phyloP scores from a whole-genome alignment of 352 stramenopile species.

The Hyaloperonospora brassicae region DNA sequence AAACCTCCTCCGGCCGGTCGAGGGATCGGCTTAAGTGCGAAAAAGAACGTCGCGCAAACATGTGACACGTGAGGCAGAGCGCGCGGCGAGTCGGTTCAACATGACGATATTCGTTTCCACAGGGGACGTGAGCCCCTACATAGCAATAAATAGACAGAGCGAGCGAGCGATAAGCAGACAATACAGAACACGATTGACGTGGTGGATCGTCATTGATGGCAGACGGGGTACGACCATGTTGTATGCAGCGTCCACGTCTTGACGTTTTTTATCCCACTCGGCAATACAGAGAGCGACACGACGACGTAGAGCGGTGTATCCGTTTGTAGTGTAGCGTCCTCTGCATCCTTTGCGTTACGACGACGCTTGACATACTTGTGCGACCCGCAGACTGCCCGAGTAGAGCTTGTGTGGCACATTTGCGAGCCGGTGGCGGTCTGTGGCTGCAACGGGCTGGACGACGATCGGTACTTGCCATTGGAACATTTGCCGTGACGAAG shows the following conservation, averaged over 20 bases:
- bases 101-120: constrained; percentile 1
- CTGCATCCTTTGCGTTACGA: constrained; percentile 1
- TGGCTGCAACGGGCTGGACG: constrained; percentile 25
- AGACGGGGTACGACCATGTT: no score
- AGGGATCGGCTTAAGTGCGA: no score
- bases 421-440: constrained; percentile 31
- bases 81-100: constrained; percentile 9
- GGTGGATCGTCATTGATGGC: no score
- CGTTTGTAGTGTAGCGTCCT: constrained; percentile 2
- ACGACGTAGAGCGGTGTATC: not conserved
- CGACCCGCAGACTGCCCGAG: constrained; percentile 31
- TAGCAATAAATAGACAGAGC: no score
- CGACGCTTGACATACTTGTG: constrained; percentile 11
- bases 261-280: no score
- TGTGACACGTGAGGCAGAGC: constrained; percentile 14
- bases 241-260: no score
- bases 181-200: not conserved
- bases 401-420: constrained; percentile 56
- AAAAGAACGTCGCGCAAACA: constrained; percentile 1
- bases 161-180: not conserved
- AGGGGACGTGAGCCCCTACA: no score
- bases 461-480: constrained; percentile 52
- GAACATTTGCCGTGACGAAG: constrained; percentile 34
- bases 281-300: not conserved
- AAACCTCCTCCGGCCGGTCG: no score